phyloP scores from a whole-genome alignment of 73 alveolate species.

The Breviolum minutum region DNA sequence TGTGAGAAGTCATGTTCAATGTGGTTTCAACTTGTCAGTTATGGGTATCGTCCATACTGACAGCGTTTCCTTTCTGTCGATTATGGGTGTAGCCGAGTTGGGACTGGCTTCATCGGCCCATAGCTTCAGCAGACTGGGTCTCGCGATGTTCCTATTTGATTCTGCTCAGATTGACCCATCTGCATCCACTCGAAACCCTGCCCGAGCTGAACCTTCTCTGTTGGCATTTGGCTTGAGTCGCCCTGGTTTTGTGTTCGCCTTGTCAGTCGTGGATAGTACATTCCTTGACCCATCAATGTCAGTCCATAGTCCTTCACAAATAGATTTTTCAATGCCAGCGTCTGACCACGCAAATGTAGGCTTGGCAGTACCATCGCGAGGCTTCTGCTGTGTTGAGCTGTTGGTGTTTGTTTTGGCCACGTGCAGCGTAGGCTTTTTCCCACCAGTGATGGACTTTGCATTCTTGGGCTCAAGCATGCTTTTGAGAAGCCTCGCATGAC shows the following conservation, averaged over 20 bases:
- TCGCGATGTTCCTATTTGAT: neutral
- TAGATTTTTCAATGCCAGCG: neutral
- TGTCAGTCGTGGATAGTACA: neutral
- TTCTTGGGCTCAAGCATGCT: neutral
- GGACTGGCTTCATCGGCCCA: neutral
- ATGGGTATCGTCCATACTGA: neutral
- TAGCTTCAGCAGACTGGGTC: neutral
- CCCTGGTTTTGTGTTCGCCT: conserved; percentile 5
- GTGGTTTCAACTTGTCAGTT: neutral
- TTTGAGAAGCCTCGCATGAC: neutral
- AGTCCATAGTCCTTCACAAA: neutral
- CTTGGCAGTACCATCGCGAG: neutral
- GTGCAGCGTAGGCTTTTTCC: neutral
- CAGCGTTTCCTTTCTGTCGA: neutral
- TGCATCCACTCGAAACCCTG: neutral
- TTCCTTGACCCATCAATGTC: neutral
- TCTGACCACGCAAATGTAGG: neutral
- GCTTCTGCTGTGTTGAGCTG: neutral
- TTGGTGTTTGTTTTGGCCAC: neutral
- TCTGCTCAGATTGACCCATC: neutral
- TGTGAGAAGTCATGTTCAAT: neutral
- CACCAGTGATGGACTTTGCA: neutral
- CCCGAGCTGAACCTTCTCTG: neutral
- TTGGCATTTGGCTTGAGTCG: conserved; percentile 1
- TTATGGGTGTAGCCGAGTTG: neutral